phyloP scores from a whole-genome alignment of 2,329 filamentous ascomycete species.

The Cylindrodendrum hubeiense region DNA sequence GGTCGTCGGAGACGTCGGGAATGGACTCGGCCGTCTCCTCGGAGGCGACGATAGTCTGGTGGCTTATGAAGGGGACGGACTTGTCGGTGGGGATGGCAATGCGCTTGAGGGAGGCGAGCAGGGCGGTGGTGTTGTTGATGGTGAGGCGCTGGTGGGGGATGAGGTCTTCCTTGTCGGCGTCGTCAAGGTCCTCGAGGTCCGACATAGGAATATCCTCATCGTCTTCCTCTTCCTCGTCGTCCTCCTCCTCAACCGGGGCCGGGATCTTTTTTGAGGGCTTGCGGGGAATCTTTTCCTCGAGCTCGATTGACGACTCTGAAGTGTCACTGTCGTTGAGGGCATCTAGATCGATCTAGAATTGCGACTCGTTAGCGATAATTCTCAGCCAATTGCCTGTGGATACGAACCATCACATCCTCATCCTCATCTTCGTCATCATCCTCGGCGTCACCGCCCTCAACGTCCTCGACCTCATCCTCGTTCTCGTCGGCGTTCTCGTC shows the following conservation, averaged over 20 bases:
- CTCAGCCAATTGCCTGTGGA: not conserved
- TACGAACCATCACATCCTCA: constrained; percentile 49
- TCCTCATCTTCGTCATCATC: constrained; percentile 52
- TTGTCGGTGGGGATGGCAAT: constrained; percentile 76
- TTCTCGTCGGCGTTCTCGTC: constrained; percentile 50
- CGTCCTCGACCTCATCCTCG: constrained; percentile 50
- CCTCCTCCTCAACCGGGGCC: constrained; percentile 48
- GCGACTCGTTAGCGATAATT: not conserved
- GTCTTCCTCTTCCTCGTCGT: constrained; percentile 76
- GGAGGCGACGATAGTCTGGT: constrained; percentile 80
- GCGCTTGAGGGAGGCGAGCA: constrained; percentile 83
- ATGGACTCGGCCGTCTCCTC: constrained; percentile 76
- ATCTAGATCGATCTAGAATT: constrained; percentile 62
- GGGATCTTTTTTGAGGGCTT: constrained; percentile 58
- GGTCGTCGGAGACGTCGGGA: constrained; percentile 88
- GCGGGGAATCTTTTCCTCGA: constrained; percentile 77
- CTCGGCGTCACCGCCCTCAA: constrained; percentile 48
- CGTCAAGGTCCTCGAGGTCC: constrained; percentile 82
- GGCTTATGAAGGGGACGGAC: constrained; percentile 82
- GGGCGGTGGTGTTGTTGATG: constrained; percentile 95
- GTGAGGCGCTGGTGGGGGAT: constrained; percentile 92
- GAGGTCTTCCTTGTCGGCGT: constrained; percentile 87
- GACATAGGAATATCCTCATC: constrained; percentile 92
- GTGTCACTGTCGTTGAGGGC: constrained; percentile 72
- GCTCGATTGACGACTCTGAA: constrained; percentile 80